A percentile compares a stretch with the other conserved stretches of the same genome.
These are phyloP conservation scores for Rosa chinensis DNA, from an alignment of 306 rosid species.

Conservation along the genomic window DNA sequence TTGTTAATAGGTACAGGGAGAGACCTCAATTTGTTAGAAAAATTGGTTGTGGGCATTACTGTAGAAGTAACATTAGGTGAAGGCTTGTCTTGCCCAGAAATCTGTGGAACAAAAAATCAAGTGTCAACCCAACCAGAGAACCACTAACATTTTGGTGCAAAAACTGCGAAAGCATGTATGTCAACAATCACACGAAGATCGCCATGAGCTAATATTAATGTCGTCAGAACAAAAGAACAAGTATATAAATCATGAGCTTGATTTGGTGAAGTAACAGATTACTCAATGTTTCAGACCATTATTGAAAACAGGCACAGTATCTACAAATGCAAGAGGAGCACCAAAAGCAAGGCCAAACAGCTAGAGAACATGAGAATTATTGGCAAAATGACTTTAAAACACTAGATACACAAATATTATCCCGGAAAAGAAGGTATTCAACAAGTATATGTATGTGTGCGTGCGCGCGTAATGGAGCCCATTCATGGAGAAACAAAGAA, in stretches of 20 bases:
- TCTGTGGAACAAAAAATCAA: slow-evolving; percentile 46
- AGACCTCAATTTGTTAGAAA: slow-evolving; percentile 54
- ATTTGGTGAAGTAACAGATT: background rate
- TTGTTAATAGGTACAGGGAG: slow-evolving; percentile 35
- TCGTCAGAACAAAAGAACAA: background rate
- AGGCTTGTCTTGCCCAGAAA: slow-evolving; percentile 80
- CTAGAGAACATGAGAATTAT: background rate
- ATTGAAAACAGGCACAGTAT: background rate
- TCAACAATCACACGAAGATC: slow-evolving; percentile 2
- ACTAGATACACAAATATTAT: no score
- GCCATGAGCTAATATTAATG: background rate
- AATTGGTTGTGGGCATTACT: slow-evolving; percentile 46
- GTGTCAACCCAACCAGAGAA: slow-evolving; percentile 15
- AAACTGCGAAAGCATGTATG: background rate
- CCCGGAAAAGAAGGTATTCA: background rate
- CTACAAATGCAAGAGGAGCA: background rate
- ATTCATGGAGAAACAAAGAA: background rate
- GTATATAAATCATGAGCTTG: background rate
- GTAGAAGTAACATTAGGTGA: slow-evolving; percentile 43
- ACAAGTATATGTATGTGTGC: background rate
- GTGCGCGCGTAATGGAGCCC: background rate
- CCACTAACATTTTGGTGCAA: background rate
- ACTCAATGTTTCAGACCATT: background rate
- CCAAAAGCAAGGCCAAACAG: background rate
- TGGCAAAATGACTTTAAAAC: background rate